Percentiles rank a stretch among this genome's conserved stretches.
phyloP scores from a whole-genome alignment of 139 green algal genomes.

The Marvania coccoides region DNA sequence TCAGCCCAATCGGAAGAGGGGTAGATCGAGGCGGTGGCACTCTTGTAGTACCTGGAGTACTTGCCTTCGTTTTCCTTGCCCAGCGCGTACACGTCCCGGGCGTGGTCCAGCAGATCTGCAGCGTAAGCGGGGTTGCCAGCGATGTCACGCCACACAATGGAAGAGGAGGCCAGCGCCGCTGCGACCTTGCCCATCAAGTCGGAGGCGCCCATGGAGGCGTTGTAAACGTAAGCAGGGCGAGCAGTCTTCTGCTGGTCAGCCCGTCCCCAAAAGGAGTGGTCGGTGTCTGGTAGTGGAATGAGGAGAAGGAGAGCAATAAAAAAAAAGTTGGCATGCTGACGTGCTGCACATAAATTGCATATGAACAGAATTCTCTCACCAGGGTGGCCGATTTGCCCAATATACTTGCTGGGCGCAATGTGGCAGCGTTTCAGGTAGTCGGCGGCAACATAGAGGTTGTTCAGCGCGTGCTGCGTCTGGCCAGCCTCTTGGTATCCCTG shows the following conservation, averaged over 20 bases:
- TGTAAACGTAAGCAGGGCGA: constrained; percentile 12
- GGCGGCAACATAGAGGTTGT: not conserved
- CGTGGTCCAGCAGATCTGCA: constrained; percentile 24
- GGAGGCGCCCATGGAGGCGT: not conserved
- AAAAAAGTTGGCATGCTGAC: too few species aligned
- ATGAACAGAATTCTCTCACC: too few species aligned
- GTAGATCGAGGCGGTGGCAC: constrained; percentile 19
- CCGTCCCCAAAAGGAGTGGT: constrained; percentile 20
- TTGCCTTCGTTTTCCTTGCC: constrained; percentile 23
- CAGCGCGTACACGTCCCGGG: constrained; percentile 35
- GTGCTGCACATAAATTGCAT: too few species aligned
- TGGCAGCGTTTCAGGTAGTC: constrained; percentile 14
- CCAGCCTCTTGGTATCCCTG: not conserved
- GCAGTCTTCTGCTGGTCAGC: constrained; percentile 8
- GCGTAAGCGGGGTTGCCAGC: constrained; percentile 17
- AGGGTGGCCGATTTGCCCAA: constrained; percentile 21
- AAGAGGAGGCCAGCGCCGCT: constrained; percentile 8
- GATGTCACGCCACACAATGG: not conserved
- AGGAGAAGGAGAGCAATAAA: too few species aligned
- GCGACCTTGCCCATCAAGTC: constrained; percentile 15
- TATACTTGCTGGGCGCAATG: not conserved
- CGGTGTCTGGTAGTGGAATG: too few species aligned
- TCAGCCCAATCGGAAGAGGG: constrained; percentile 15
- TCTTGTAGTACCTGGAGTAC: constrained; percentile 32
- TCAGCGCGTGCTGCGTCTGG: not conserved